Conservation (phyloP, 805 yeast species). For the Cyberlindnera petersonii region DNA sequence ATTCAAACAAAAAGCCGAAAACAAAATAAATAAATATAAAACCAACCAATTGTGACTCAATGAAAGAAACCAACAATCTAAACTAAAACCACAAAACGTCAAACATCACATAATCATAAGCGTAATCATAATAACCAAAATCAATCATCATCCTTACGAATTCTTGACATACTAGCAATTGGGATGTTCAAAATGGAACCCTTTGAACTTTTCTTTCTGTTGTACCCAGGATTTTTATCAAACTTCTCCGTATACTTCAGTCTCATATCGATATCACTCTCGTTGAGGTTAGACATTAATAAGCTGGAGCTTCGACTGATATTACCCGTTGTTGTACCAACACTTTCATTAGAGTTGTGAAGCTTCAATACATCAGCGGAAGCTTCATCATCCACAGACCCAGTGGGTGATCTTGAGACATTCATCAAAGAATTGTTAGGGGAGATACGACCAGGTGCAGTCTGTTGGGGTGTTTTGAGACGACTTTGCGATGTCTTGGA, state of each 20-base stretch:
- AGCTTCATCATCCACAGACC: background rate
- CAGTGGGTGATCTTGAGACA: conserved; percentile 7
- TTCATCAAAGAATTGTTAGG: conserved; percentile 5
- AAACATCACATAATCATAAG: too few relatives aligned
- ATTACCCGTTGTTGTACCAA: background rate
- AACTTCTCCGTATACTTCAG: conserved; percentile 12
- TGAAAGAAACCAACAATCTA: too few relatives aligned
- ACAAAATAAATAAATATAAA: too few relatives aligned
- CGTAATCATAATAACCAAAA: too few relatives aligned
- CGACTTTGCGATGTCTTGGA: conserved; percentile 4
- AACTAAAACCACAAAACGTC: too few relatives aligned
- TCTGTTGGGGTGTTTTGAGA: too few relatives aligned
- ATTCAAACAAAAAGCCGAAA: too few relatives aligned
- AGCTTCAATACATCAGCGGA: background rate
- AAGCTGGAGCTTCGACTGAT: conserved; percentile 1
- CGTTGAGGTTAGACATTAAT: conserved; percentile 8
- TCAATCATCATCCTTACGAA: too few relatives aligned
- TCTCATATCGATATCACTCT: conserved; percentile 10
- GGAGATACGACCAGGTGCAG: conserved; percentile 8
- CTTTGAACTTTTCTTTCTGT: conserved; percentile 13
- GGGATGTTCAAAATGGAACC: conserved; percentile 26
- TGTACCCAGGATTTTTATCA: conserved; percentile 10
- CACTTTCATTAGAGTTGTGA: background rate
- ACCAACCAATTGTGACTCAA: too few relatives aligned
- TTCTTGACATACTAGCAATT: conserved; percentile 23